These are phyloP conservation scores for Colletotrichum tanaceti DNA, from an alignment of 2,329 filamentous ascomycete genomes.

Conservation along the genomic window DNA sequence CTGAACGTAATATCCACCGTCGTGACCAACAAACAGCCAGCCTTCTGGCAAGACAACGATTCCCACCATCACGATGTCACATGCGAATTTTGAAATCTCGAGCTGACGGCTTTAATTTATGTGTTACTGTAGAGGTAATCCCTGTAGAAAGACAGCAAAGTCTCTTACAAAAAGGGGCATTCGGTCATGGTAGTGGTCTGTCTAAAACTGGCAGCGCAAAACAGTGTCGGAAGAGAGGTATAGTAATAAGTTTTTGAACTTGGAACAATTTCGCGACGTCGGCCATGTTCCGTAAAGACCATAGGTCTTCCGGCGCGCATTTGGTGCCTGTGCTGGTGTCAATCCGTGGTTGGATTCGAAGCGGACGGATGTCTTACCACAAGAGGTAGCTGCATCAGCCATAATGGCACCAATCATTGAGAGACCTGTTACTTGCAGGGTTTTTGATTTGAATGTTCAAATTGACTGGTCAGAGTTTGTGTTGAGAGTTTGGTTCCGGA, in stretches of 20 bases:
- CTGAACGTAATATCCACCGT: too few species aligned
- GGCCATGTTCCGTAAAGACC: not conserved
- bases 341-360: not conserved
- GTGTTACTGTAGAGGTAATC: not conserved
- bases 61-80: too few species aligned
- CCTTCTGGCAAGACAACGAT: too few species aligned
- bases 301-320: not conserved
- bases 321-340: not conserved
- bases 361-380: not conserved
- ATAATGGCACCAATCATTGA: too few species aligned
- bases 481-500: not conserved
- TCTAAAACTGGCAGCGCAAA: not conserved
- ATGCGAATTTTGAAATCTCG: too few species aligned
- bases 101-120: too few species aligned
- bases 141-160: not conserved
- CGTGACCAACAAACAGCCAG: too few species aligned
- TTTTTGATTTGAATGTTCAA: too few species aligned
- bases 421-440: not conserved
- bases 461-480: too few species aligned
- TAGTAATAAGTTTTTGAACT: not conserved
- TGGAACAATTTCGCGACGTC: not conserved
- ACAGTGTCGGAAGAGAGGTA: not conserved
- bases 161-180: not conserved
- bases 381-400: too few species aligned
- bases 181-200: not conserved